These are phyloP conservation scores for Paraphaeosphaeria sporulosa DNA, from an alignment of 2,329 filamentous ascomycete genomes.

Conservation along the genomic window DNA sequence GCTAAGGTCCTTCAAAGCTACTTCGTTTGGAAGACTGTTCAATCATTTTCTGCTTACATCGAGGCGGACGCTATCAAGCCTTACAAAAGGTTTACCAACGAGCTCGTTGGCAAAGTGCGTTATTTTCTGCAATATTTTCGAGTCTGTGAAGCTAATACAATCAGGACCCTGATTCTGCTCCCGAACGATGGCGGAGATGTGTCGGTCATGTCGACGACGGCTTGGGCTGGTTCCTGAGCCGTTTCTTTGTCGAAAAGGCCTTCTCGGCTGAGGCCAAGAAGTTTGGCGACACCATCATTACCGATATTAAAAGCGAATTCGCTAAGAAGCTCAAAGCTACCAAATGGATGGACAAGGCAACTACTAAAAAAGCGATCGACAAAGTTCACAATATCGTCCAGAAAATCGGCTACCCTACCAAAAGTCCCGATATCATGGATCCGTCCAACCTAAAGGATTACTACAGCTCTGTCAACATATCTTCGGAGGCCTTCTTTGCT, in stretches of 20 bases:
- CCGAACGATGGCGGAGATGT: constrained; percentile 71
- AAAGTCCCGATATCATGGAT: constrained; percentile 64
- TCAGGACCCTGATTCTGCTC: constrained; percentile 64
- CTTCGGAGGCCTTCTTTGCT: constrained; percentile 56
- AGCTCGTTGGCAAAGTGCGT: constrained; percentile 62
- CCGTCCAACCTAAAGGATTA: constrained; percentile 62
- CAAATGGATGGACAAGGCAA: constrained; percentile 68
- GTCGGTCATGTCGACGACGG: constrained; percentile 62
- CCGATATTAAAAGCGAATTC: constrained; percentile 71
- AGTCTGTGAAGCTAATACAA: constrained; percentile 61
- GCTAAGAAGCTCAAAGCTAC: constrained; percentile 63
- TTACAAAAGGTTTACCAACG: constrained; percentile 66
- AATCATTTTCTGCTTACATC: constrained; percentile 59
- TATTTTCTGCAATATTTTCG: constrained; percentile 31
- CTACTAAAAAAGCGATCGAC: constrained; percentile 63
- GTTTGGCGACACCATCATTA: constrained; percentile 70
- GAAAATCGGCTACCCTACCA: constrained; percentile 70
- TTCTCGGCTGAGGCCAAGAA: constrained; percentile 70
- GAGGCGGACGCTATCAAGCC: constrained; percentile 68
- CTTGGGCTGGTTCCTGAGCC: constrained; percentile 70
- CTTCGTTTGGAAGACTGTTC: constrained; percentile 63
- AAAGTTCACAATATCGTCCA: constrained; percentile 70
- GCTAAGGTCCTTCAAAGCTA: constrained; percentile 1
- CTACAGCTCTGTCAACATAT: constrained; percentile 61
- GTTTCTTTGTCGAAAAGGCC: constrained; percentile 71